These are phyloP conservation scores for Fusarium mexicanum DNA, from an alignment of 2,329 filamentous ascomycete genomes.

Conservation along the genomic window DNA sequence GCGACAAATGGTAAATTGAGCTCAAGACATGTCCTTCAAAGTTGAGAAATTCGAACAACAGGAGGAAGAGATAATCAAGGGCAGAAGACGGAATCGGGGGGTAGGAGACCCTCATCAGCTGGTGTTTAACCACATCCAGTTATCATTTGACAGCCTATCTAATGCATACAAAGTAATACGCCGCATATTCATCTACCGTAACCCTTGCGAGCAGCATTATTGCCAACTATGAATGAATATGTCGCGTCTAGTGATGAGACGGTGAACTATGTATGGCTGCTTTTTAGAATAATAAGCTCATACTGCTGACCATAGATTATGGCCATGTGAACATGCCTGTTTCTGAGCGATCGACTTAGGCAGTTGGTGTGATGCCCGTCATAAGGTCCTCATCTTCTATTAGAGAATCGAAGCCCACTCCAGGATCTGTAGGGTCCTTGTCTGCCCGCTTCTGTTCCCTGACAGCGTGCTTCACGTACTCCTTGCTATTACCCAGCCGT, in stretches of 20 bases:
- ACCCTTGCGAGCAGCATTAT: slow-evolving; percentile 1
- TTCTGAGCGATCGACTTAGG: neutral
- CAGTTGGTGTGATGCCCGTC: slow-evolving; percentile 53
- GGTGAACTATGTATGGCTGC: neutral
- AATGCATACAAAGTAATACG: neutral
- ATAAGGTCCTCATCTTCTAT: slow-evolving; percentile 71
- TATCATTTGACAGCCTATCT: slow-evolving; percentile 2
- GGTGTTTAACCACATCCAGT: neutral
- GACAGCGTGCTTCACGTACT: slow-evolving; percentile 61
- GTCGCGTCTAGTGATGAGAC: neutral
- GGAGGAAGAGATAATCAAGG: neutral
- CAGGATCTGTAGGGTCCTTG: slow-evolving; percentile 52
- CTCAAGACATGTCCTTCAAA: neutral
- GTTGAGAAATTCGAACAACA: neutral
- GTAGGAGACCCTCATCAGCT: neutral
- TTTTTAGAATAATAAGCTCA: neutral
- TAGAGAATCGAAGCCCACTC: slow-evolving; percentile 56
- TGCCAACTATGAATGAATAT: neutral
- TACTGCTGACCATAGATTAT: neutral
- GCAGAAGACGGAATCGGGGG: neutral
- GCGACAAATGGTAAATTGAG: neutral
- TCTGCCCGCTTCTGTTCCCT: slow-evolving; percentile 59
- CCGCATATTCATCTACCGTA: slow-evolving; percentile 18
- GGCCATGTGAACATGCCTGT: neutral
- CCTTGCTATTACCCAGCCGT: slow-evolving; percentile 63